Base-by-base conservation (phyloP, 805 yeast genomes). In the Candida morakotiae region DNA sequence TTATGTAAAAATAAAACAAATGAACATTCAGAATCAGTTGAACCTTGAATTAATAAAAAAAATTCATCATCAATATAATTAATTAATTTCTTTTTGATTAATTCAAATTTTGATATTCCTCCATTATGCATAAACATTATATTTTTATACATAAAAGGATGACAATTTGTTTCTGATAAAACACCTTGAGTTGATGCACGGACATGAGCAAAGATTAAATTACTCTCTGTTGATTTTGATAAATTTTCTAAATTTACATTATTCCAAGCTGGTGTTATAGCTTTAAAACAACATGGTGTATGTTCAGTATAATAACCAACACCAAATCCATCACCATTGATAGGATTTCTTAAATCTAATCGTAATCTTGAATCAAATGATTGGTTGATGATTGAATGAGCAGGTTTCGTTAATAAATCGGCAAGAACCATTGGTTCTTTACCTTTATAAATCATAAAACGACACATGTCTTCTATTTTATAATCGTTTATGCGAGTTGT, bases 61-160 rank as follows among this genome's bases (percentile, higher is more conserved):
- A 77, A 93, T 47, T 81, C 80, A 55, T 93, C 96, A 28, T 77
- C 77, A 31, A 93, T 69, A 54, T 84, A 87, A 47, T 76, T 71
- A 23, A 87, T 71, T 29, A 93, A 67, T 41, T 62, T 72, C 42
- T 93, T 73, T 61, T 93, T 93, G 48, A 93, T 84, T 46, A 64
- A 62, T 37, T 68, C 58, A 57, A 91, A 93, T 41, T 78, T 77
- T 9, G 89, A 71, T 17, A 93, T 77, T 0, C 87, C 93, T 21
- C 98, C 98, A 61, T 93, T 93, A 61, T 93, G 98, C 98, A 93
- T 93, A 57, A 93, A 93, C 83, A 91, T 84, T 33, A 91, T 65
- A 35, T 79, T 79, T 44, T 89, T 91, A 56, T 78, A 88, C 3
- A 84, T 79, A 61, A 93, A 93, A 0, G 98, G 98, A 58, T 93